Evolutionary conservation across 225 moss, liverwort and hornwort species (phyloP).

Genomic region (Takakia lepidozioides): DNA sequence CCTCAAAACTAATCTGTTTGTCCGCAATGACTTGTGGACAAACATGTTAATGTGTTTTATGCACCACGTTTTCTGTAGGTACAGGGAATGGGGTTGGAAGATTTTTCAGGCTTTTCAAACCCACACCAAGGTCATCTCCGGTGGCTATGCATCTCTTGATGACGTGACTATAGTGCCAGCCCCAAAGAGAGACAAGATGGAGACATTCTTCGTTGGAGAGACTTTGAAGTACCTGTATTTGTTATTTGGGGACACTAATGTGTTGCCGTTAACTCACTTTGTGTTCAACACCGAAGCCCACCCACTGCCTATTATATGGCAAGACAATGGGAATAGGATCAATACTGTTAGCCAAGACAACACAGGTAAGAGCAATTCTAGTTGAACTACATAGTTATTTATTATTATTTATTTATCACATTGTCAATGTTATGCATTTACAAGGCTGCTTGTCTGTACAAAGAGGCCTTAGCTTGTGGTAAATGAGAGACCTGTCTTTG

Average conservation of each 20-base stretch:
- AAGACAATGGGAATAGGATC: background rate
- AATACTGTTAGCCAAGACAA: no score
- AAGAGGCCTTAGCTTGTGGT: no score
- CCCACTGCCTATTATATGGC: constrained; percentile 60
- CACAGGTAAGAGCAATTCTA: no score
- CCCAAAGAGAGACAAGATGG: constrained; percentile 84
- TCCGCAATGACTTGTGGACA: no score
- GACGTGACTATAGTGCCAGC: constrained; percentile 78
- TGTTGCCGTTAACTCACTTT: constrained; percentile 70
- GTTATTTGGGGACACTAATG: constrained; percentile 58
- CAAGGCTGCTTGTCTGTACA: no score
- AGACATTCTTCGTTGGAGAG: constrained; percentile 95
- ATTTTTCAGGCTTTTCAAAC: constrained; percentile 81
- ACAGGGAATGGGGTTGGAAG: constrained; percentile 91
- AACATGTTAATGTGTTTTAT: no score
- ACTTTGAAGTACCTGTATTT: constrained; percentile 93
- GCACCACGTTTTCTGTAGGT: constrained; percentile 57
- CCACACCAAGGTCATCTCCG: constrained; percentile 75
- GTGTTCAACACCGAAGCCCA: constrained; percentile 97
- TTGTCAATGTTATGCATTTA: no score
- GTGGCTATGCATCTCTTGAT: constrained; percentile 83
- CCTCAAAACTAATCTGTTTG: no score
- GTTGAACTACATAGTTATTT: no score
- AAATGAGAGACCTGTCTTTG: no score
- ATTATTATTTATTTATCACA: no score